phyloP scores from a whole-genome alignment of 2,329 filamentous ascomycete genomes.

The Penicillium hordei region DNA sequence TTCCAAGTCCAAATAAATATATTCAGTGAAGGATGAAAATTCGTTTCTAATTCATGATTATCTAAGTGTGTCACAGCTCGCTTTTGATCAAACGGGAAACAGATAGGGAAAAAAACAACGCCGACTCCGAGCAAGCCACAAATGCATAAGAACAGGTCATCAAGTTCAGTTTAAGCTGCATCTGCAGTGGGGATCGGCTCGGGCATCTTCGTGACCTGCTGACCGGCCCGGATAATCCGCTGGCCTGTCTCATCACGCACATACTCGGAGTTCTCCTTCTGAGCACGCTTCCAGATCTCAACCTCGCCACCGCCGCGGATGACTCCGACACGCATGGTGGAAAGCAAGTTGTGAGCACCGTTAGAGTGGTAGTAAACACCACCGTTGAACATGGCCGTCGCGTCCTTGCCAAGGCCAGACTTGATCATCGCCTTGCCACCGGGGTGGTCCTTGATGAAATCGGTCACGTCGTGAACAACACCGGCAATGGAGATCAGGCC shows the following conservation, averaged over 20 bases:
- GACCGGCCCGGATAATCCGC: constrained; percentile 80
- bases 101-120: constrained; percentile 14
- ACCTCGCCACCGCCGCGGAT: constrained; percentile 85
- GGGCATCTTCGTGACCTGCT: constrained; percentile 79
- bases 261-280: constrained; percentile 73
- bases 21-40: constrained; percentile 7
- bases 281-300: constrained; percentile 87
- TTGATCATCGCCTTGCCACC: constrained; percentile 84
- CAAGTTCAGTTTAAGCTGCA: constrained; percentile 57
- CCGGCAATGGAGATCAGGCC: constrained; percentile 75
- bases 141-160: constrained; percentile 27
- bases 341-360: constrained; percentile 83
- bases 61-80: constrained; percentile 19
- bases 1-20: neutral
- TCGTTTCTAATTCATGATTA: constrained; percentile 32
- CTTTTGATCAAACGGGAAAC: constrained; percentile 20
- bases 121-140: constrained; percentile 22
- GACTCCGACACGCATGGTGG: constrained; percentile 83
- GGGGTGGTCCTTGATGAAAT: constrained; percentile 88
- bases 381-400: constrained; percentile 87
- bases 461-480: constrained; percentile 79
- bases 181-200: constrained; percentile 80
- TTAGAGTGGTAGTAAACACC: constrained; percentile 89
- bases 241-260: constrained; percentile 78
- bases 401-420: constrained; percentile 80